phyloP scores from a whole-genome alignment of 1,284 basidiomycete species.

The Ceratobasidium sp. region DNA sequence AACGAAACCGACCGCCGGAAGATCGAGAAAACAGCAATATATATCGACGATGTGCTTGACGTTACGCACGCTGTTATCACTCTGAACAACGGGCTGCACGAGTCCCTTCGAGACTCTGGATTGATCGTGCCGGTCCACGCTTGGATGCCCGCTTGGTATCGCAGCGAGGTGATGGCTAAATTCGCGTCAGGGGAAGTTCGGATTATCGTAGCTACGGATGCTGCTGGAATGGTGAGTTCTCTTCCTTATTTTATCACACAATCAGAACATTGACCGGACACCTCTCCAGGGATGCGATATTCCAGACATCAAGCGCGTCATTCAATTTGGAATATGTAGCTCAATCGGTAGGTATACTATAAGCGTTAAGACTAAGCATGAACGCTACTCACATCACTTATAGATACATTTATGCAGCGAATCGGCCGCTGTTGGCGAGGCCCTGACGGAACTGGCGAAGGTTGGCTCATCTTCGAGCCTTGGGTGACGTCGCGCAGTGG shows the following conservation, averaged over 20 bases:
- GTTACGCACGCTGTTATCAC: slow-evolving; percentile 9
- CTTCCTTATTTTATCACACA: not conserved
- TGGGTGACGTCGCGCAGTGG: not conserved
- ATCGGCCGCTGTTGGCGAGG: slow-evolving; percentile 7
- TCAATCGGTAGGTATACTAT: slow-evolving; percentile 1
- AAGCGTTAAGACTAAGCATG: not conserved
- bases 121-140: not conserved
- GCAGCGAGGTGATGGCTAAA: slow-evolving; percentile 9
- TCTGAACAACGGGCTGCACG: not conserved
- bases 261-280: not conserved
- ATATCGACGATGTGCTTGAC: slow-evolving; percentile 12
- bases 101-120: not conserved
- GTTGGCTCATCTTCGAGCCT: slow-evolving; percentile 2
- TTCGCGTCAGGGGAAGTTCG: slow-evolving; percentile 1
- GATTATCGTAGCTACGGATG: not conserved
- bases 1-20: not conserved
- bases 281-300: slow-evolving; percentile 23
- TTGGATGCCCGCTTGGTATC: slow-evolving; percentile 5
- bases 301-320: slow-evolving; percentile 4
- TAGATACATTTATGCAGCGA: slow-evolving; percentile 26
- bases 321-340: slow-evolving; percentile 21
- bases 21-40: not conserved
- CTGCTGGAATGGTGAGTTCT: not conserved
- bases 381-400: not conserved
- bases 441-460: not conserved